A percentile compares a stretch with the other conserved stretches of the same genome.
Evolutionary conservation across 2,329 filamentous ascomycete genomes (phyloP).

Genomic region (Nigrospora oryzae): DNA sequence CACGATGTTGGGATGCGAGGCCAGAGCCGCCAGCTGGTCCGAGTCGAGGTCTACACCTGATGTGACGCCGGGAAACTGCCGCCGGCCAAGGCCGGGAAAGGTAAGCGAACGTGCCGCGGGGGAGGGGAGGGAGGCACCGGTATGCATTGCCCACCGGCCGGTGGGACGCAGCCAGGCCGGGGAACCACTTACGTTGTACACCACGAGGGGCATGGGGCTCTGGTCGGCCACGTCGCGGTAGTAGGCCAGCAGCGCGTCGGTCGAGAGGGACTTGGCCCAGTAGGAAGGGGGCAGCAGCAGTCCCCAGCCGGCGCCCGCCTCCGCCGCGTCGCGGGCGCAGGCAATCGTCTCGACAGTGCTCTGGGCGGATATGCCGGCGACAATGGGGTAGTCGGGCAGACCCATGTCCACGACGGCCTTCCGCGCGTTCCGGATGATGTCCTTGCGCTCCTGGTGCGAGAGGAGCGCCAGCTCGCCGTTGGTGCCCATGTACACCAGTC

Average conservation of each 20-base stretch:
- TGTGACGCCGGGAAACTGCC: slow-evolving; percentile 22
- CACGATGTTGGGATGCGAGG: slow-evolving; percentile 17
- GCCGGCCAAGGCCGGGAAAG: no score
- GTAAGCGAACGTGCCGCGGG: no score
- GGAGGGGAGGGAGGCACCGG: no score
- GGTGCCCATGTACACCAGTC: slow-evolving; percentile 36
- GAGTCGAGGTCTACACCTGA: slow-evolving; percentile 21
- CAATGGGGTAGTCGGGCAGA: slow-evolving; percentile 27
- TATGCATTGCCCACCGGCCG: no score
- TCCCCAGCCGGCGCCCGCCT: slow-evolving; percentile 27
- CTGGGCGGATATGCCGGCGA: slow-evolving; percentile 33
- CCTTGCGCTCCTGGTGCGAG: slow-evolving; percentile 27
- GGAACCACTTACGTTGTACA: slow-evolving; percentile 16
- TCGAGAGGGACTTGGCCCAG: slow-evolving; percentile 25
- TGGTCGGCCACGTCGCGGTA: slow-evolving; percentile 27
- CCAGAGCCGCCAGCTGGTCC: slow-evolving; percentile 12
- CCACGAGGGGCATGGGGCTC: slow-evolving; percentile 16
- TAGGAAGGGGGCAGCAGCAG: slow-evolving; percentile 30
- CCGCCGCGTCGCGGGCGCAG: slow-evolving; percentile 25
- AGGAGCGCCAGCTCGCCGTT: slow-evolving; percentile 37
- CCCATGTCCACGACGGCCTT: slow-evolving; percentile 26
- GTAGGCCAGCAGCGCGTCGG: slow-evolving; percentile 23
- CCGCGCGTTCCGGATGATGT: slow-evolving; percentile 28
- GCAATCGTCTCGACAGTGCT: slow-evolving; percentile 24
- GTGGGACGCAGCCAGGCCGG: no score